Percentiles rank a stretch among this genome's conserved stretches.
phyloP scores from a whole-genome alignment of 2,329 filamentous ascomycete genomes.

The Hymenoscyphus infarciens region DNA sequence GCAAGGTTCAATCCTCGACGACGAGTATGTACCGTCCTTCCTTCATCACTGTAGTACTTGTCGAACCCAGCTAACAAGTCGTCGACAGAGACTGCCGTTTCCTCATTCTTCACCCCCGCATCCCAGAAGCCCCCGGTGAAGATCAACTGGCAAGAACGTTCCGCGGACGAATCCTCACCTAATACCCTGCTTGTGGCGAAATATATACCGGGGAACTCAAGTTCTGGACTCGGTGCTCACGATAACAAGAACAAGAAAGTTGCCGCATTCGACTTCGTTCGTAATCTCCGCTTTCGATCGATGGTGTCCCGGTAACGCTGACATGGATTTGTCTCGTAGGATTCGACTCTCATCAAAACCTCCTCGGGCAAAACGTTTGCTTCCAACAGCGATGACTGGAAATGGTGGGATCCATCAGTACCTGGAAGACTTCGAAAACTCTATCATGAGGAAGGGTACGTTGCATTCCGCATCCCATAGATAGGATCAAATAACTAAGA shows the following conservation, averaged over 20 bases:
- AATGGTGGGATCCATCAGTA: conserved; percentile 81
- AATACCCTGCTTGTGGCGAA: conserved; percentile 71
- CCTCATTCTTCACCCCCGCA: conserved; percentile 81
- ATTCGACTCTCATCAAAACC: conserved; percentile 81
- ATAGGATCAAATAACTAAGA: conserved; percentile 6
- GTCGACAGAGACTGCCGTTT: conserved; percentile 61
- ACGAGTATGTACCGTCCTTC: conserved; percentile 31
- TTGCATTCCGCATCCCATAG: conserved; percentile 2
- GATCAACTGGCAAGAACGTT: conserved; percentile 67
- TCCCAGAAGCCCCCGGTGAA: conserved; percentile 81
- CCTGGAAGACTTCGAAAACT: conserved; percentile 65
- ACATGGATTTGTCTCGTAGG: conserved; percentile 44
- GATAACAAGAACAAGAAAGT: conserved; percentile 51
- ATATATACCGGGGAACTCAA: conserved; percentile 50
- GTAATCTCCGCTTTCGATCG: conserved; percentile 9
- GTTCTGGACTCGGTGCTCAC: conserved; percentile 12
- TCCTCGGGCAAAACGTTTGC: conserved; percentile 78
- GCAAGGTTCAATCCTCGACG: conserved; percentile 36
- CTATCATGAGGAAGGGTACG: conserved; percentile 62
- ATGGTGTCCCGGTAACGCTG: neutral
- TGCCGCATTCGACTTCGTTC: conserved; percentile 67
- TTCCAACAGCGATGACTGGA: conserved; percentile 74
- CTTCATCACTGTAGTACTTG: neutral
- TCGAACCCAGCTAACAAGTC: neutral
- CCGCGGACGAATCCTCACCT: conserved; percentile 46